These are phyloP conservation scores for Elongisporangium prolatum DNA, from an alignment of 352 stramenopile species.

Conservation along the genomic window DNA sequence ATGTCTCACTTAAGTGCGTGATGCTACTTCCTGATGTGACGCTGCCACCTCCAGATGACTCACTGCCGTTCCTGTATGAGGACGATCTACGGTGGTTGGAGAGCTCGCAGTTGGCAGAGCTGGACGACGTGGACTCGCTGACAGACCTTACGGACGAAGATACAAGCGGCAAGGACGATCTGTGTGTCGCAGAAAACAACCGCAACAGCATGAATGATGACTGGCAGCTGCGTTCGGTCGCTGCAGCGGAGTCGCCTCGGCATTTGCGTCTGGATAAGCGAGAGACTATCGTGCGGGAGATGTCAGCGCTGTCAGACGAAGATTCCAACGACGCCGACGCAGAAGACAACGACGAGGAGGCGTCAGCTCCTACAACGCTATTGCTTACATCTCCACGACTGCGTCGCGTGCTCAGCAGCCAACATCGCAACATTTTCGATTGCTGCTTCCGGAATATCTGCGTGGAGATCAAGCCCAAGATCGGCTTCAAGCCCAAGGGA, in stretches of 20 bases:
- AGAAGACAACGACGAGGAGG: constrained; percentile 20
- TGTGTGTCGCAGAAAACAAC: background rate
- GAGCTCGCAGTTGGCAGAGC: constrained; percentile 2
- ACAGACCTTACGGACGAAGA: constrained; percentile 34
- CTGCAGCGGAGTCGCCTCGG: background rate
- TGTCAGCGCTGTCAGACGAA: constrained; percentile 12
- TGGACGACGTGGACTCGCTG: constrained; percentile 15
- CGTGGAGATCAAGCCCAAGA: constrained; percentile 87
- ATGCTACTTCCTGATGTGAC: constrained; percentile 82
- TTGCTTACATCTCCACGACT: constrained; percentile 2
- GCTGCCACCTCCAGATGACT: constrained; percentile 45
- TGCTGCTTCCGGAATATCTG: constrained; percentile 84
- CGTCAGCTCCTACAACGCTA: constrained; percentile 6
- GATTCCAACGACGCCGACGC: constrained; percentile 26
- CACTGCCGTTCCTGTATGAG: constrained; percentile 32
- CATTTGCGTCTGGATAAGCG: background rate
- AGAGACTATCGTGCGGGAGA: background rate
- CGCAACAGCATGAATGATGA: background rate
- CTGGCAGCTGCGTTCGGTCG: background rate
- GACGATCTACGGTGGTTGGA: constrained; percentile 8
- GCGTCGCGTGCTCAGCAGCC: constrained; percentile 25
- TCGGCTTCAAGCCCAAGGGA: constrained; percentile 65
- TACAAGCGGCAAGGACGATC: constrained; percentile 1
- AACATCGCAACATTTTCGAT: constrained; percentile 69
- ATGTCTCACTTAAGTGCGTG: constrained; percentile 63